Base-by-base conservation (phyloP, 805 yeast species). In the Candida namnaoensis region DNA sequence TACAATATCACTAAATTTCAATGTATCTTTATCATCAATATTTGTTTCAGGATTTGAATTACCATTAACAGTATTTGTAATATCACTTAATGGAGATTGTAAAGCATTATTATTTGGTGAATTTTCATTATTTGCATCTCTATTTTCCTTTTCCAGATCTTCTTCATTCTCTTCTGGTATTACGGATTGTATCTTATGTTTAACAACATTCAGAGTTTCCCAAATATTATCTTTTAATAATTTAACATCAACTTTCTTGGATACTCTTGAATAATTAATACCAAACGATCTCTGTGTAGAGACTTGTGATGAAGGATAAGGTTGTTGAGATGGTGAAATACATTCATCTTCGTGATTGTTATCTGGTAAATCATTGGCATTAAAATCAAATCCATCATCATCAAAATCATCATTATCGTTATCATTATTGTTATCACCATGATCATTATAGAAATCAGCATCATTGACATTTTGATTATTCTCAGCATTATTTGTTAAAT, bases 231-330 rank as follows among this genome's bases (percentile, higher is more conserved):
- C 82, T 61, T 88, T 88, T 42, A 88, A 66, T n/a, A 69, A 62
- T 46, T 76, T 74, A 30, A 88, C 82, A 56, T 88, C 93, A 33
- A 88, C 93, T 45, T 77, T 74, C 56, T 87, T 88, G 5, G 95
- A 83, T 2, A 78, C 76, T 40, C 82, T 70, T 2, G 95, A 80
- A 54, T 77, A 85, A 45, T 68, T 72, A 28, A 82, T 70, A 41
- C 69, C 62, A 19, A 63, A 65, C 5, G 68, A 67, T 13, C 67
- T 27, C 39, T 50, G 52, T 6, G 45, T 37, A n/a, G 48, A 9
- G 3, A 27, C 49, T n/a, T 45, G 47, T 43, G 42, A 56, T 48
- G 35, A 56, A 40, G 36, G 47, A 44, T 19, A 19, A 19, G 35
- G 44, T 41, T 44, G 45, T 50, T 42, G 58, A 37, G 57, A 47